Evolutionary conservation across 371 early-diverging fungal genomes (phyloP), one percentile per base, ranked within the genome.

Genomic region (Apophysomyces ossiformis): DNA sequence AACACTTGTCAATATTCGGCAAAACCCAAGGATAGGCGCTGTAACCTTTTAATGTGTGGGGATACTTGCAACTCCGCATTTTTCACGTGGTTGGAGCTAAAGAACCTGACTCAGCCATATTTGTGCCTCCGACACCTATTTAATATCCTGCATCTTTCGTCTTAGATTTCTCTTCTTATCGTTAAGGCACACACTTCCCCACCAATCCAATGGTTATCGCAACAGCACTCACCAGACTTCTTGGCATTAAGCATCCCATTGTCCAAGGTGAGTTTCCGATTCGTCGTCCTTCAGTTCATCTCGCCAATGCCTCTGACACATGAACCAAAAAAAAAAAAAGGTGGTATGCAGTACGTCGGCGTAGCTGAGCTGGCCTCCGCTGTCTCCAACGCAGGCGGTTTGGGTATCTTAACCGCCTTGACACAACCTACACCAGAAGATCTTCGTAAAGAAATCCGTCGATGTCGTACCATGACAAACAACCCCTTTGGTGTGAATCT

Each of bases 371-470:
- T 91, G 68, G 93, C 89, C 9, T 83, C 89, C 50, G 93, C 99
- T 67, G 96, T 99, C 47, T 96, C 96, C 39, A 99, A 99, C 82
- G 99, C 98, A 60, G 99, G 99, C 60, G 96, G 94, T 37, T 93
- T 96, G 70, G 99, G 99, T 54, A 91, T 96, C 15, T 73, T 99
- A 71, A 90, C 89, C 73, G 98, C 96, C 39, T 87, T 69, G 84
- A 92, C 93, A 12, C 92, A 93, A 69, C 93, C 93, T 46, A 91
- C 93, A n/a, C 93, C 93, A n/a, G 92, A 90, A 59, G 89, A 82
- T 39, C 77, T 93, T 39, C 87, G 89, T 67, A 71, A 74, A 5
- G 93, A 92, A 71, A 92, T 93, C 63, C 81, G 79, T 58, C 87
- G 91, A 35, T 90, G 90, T 83, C 83, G 92, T 44, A 82, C 72